Base-by-base conservation (phyloP, 2,329 filamentous ascomycete genomes). In the Trichoderma endophyticum region DNA sequence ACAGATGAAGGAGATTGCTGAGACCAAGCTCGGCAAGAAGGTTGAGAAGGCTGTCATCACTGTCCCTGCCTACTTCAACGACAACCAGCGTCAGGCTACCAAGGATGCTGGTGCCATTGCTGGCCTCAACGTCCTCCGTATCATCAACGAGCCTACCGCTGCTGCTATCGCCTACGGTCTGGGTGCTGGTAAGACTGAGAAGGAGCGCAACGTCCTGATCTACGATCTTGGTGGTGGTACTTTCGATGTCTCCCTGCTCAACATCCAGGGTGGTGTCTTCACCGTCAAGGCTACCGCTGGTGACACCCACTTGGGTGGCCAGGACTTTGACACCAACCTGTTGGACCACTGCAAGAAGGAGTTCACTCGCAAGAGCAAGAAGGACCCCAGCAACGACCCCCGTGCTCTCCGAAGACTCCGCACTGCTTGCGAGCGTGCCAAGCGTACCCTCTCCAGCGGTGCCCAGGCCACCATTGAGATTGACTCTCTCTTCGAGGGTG, bases 221-320 rank as follows among this genome's bases (percentile, higher is more conserved):
- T 99, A 98, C 89, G 96, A 99, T 91, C 92, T 99, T 75, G 96
- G 96, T 90, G 96, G 96, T 90, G 96, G 96, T 90, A 99, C 96
- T 84, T 99, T 99, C 86, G 96, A 99, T 98, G 96, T 99, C 32
- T 98, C 96, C 75, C 93, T 98, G 78, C 90, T 99, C 60, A 95
- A 97, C 89, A 98, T 99, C 83, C 94, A 98, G 87, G 95, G 95
- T 82, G 96, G 96, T 89, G 96, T 99, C 80, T 99, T 99, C 90
- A 97, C 95, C 76, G 96, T 98, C 84, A 97, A 97, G 91, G 95
- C 95, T 75, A 98, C 96, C 73, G 95, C 95, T 80, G 96, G 96
- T 90, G 95, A 99, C 81, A 98, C 94, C 80, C 95, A 98, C 83
- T 87, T 98, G 83, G 95, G 95, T 89, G 95, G 95, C 80, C 91